Conservation (phyloP, 2,329 filamentous ascomycete species). For the Claviceps africana region DNA sequence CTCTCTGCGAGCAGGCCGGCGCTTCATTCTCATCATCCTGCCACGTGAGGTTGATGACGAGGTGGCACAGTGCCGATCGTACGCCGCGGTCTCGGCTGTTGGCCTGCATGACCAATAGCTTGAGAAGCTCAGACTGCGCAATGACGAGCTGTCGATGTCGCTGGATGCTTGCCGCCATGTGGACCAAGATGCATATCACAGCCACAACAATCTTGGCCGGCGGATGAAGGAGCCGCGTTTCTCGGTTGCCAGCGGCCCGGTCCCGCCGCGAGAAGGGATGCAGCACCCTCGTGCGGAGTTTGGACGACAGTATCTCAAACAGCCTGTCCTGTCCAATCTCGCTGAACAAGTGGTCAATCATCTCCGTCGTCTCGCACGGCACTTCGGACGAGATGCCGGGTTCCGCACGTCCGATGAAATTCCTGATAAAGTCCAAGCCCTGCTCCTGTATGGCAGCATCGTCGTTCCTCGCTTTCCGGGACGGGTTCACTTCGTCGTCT, state of each 20-base stretch:
- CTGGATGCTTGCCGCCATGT: constrained; percentile 72
- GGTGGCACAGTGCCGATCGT: constrained; percentile 65
- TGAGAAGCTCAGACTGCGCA: constrained; percentile 61
- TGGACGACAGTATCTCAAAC: constrained; percentile 67
- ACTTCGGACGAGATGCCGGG: constrained; percentile 36
- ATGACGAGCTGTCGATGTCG: constrained; percentile 67
- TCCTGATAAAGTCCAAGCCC: constrained; percentile 76
- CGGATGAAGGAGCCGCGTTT: constrained; percentile 39
- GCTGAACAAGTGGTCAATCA: constrained; percentile 75
- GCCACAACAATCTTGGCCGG: constrained; percentile 60
- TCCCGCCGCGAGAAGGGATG: constrained; percentile 36
- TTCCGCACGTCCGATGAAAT: constrained; percentile 57
- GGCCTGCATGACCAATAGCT: constrained; percentile 59
- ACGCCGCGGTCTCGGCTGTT: constrained; percentile 59
- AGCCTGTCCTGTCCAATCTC: constrained; percentile 63
- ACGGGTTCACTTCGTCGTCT: constrained; percentile 54
- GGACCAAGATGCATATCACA: constrained; percentile 70
- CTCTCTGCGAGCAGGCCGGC: constrained; percentile 50
- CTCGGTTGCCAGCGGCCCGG: constrained; percentile 15
- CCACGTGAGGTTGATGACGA: constrained; percentile 76
- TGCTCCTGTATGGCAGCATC: constrained; percentile 83
- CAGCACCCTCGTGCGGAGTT: constrained; percentile 51
- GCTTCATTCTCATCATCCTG: constrained; percentile 60
- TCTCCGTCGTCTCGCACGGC: constrained; percentile 42
- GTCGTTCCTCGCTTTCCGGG: constrained; percentile 56